These are phyloP conservation scores for Allium cepa DNA, from an alignment of 106 monocot species.

Conservation along the genomic window DNA sequence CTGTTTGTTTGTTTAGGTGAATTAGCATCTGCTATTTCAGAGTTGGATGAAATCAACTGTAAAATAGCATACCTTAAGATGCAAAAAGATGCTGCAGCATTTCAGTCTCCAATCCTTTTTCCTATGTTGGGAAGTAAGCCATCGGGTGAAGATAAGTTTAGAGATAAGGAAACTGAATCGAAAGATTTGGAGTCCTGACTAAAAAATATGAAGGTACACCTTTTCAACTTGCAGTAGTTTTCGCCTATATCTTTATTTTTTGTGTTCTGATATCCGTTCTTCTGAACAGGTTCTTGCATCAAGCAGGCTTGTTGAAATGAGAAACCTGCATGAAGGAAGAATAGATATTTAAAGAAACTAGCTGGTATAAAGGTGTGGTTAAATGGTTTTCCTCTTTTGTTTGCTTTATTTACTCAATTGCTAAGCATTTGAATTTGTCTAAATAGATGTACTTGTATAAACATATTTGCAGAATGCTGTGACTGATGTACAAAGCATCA, in stretches of 20 bases:
- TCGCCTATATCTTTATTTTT: no score
- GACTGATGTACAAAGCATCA: slow-evolving; percentile 41
- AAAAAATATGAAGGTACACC: slow-evolving; percentile 53
- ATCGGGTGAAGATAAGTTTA: slow-evolving; percentile 31
- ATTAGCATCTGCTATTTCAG: slow-evolving; percentile 39
- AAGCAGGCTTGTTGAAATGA: slow-evolving; percentile 56
- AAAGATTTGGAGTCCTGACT: slow-evolving; percentile 57
- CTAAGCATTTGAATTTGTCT: no score
- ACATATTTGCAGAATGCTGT: slow-evolving; percentile 45
- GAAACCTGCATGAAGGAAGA: slow-evolving; percentile 56
- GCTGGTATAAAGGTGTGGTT: slow-evolving; percentile 53
- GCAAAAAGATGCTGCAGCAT: slow-evolving; percentile 44
- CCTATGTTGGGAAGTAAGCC: slow-evolving; percentile 59
- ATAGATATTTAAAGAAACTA: slow-evolving; percentile 58
- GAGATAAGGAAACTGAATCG: slow-evolving; percentile 71
- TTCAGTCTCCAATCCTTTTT: slow-evolving; percentile 51
- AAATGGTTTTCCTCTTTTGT: slow-evolving; percentile 1
- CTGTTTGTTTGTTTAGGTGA: slow-evolving; percentile 51
- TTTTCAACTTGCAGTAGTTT: not conserved
- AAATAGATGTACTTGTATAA: no score
- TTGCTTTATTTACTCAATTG: not conserved
- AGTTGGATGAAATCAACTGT: slow-evolving; percentile 66
- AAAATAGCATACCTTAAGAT: slow-evolving; percentile 54
- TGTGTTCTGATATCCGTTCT: not conserved
- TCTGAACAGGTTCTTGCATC: slow-evolving; percentile 59